A percentile compares a stretch with the other conserved stretches of the same genome.
Conservation (phyloP, 2,329 filamentous ascomycete genomes). For the Colletotrichum euphorbiae region DNA sequence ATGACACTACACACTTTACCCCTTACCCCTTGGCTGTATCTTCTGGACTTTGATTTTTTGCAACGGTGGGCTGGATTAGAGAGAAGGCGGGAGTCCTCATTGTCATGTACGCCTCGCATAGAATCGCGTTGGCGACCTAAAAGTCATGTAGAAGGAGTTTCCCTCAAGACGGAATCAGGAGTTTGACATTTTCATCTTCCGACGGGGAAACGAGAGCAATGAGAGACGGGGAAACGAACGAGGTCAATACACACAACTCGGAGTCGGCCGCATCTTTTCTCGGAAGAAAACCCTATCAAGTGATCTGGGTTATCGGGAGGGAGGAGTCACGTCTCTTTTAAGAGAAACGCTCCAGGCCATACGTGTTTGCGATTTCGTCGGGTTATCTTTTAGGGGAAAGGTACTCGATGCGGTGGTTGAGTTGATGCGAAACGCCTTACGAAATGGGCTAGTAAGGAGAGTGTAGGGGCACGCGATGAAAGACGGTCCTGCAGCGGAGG, state of each 20-base stretch:
- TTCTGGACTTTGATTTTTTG: conserved; percentile 40
- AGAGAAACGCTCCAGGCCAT: conserved; percentile 33
- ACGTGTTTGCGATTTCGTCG: conserved; percentile 24
- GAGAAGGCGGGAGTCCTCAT: conserved; percentile 38
- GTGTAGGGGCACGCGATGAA: conserved; percentile 38
- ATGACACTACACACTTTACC: conserved; percentile 35
- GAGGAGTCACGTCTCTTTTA: not conserved
- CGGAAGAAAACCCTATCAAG: conserved; percentile 27
- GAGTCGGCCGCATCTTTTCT: conserved; percentile 36
- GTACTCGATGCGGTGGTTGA: conserved; percentile 7
- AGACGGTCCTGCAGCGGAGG: conserved; percentile 24
- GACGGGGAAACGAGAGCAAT: conserved; percentile 37
- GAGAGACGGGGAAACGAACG: conserved; percentile 37
- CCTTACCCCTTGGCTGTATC: conserved; percentile 39
- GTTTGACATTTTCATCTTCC: conserved; percentile 35
- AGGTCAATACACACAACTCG: conserved; percentile 32
- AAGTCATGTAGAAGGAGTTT: conserved; percentile 43
- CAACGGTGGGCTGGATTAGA: conserved; percentile 40
- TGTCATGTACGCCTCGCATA: conserved; percentile 42
- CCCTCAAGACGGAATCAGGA: conserved; percentile 37
- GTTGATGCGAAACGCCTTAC: conserved; percentile 16
- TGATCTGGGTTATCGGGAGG: conserved; percentile 24
- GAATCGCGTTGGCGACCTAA: conserved; percentile 39
- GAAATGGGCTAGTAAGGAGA: conserved; percentile 32
- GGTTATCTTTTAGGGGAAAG: conserved; percentile 13